These are phyloP conservation scores for Globisporangium uncinulatum DNA, from an alignment of 352 stramenopile genomes.

Conservation along the genomic window DNA sequence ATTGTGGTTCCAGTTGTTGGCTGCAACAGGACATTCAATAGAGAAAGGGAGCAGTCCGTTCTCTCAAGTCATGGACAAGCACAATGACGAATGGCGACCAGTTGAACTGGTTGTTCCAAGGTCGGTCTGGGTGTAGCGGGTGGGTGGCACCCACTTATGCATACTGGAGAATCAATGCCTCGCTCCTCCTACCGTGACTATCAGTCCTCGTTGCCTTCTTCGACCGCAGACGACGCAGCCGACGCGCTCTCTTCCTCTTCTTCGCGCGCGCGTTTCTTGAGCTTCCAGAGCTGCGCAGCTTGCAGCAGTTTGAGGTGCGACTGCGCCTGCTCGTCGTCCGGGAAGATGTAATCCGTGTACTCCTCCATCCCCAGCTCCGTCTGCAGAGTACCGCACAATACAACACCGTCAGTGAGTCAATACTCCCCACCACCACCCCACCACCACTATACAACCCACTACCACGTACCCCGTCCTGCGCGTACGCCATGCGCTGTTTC, in stretches of 20 bases:
- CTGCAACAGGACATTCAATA: too few relatives aligned
- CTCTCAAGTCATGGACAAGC: not conserved
- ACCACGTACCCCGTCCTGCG: conserved; percentile 79
- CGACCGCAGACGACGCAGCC: conserved; percentile 2
- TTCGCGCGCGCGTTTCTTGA: conserved; percentile 66
- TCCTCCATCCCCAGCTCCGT: conserved; percentile 93
- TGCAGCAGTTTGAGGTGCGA: conserved; percentile 97
- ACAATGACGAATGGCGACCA: not conserved
- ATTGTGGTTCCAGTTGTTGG: too few relatives aligned
- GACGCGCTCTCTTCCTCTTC: conserved; percentile 18
- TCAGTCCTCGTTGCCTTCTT: conserved; percentile 4
- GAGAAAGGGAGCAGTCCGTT: too few relatives aligned
- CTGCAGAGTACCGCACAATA: conserved; percentile 20
- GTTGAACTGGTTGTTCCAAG: not conserved
- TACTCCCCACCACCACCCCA: too few relatives aligned
- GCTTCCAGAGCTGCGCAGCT: conserved; percentile 97
- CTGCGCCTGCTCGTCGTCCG: conserved; percentile 94
- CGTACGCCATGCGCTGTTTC: conserved; percentile 93
- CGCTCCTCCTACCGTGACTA: too few relatives aligned
- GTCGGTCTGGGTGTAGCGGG: not conserved
- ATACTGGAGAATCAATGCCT: too few relatives aligned
- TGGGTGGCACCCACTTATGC: not conserved
- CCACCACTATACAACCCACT: not conserved
- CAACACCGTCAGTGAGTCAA: conserved; percentile 15
- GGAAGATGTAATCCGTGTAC: conserved; percentile 99